These are phyloP conservation scores for Rhododendron molle DNA, from an alignment of 148 eudicot species.

Conservation along the genomic window DNA sequence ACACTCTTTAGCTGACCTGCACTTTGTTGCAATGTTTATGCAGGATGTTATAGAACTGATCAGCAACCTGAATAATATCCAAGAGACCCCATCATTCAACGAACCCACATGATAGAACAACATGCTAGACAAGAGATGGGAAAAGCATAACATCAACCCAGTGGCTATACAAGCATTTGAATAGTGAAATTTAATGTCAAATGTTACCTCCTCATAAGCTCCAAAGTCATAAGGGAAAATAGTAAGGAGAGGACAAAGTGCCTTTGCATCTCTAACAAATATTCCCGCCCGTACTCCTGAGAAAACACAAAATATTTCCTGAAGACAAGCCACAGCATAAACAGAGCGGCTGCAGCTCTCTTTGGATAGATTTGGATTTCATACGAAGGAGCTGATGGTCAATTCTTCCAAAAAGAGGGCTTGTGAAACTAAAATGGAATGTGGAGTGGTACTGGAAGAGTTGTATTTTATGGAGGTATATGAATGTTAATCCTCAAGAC, in stretches of 20 bases:
- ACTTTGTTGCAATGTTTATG: constrained; percentile 83
- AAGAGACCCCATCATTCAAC: constrained; percentile 16
- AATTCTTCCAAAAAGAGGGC: background rate
- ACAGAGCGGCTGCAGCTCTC: background rate
- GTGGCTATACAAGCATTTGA: background rate
- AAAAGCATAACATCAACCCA: background rate
- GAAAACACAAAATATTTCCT: background rate
- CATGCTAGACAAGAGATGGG: background rate
- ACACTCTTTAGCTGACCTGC: constrained; percentile 50
- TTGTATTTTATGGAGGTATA: background rate
- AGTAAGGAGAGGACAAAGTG: constrained; percentile 82
- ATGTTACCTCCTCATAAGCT: constrained; percentile 84
- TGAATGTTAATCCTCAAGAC: background rate
- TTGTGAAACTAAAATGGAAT: background rate
- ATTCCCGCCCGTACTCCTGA: constrained; percentile 91
- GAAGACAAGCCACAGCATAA: constrained; percentile 6
- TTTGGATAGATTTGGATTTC: background rate
- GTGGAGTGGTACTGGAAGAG: background rate
- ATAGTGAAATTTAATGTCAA: background rate
- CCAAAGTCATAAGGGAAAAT: constrained; percentile 84
- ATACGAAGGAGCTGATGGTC: background rate
- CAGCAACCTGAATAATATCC: constrained; percentile 65
- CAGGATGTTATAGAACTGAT: constrained; percentile 78
- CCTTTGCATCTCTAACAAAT: constrained; percentile 93
- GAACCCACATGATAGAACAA: constrained; percentile 8